Base-by-base conservation (phyloP, 129 eudicot species). In the Lactuca saligna region DNA sequence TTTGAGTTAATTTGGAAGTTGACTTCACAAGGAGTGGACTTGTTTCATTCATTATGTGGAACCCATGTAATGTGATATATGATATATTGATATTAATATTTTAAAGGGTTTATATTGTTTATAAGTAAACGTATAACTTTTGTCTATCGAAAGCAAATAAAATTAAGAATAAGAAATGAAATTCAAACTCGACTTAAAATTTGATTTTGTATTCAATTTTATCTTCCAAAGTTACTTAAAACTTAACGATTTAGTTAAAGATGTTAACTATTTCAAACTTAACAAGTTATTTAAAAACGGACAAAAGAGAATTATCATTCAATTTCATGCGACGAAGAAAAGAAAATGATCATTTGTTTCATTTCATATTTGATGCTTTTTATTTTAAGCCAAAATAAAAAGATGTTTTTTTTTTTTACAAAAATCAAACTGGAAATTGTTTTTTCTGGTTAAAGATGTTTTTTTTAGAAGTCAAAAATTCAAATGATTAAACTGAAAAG, bases 11-110 rank as follows among this genome's bases (percentile, higher is more conserved):
- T 25, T 53, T 3, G 4, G 7, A 55, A 15, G 58, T 65, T 66
- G 66, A 50, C 39, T 55, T 69, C 56, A 56, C 37, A 35, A 35
- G 20, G 54, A 46, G 17, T 67, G 11, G 20, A 54, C 57, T 57
- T 70, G 75, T 57, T 12, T 56, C 17, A 29, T 57, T 57, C 65
- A 25, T 29, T 25, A 3, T 42, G 56, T 25, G 33, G 65, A 7
- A n/a, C 54, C 17, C 54, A 17, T 29, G 51, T 38, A 16, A 68
- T 37, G 48, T 6, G 17, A 13, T 69, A 13, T 69, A 39, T 55
- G 14, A 0, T 25, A 25, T 1, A 25, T 25, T 25, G 29, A 34
- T 4, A 6, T 14, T 8, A 51, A 67, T 51, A 46, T 46, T 1
- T 46, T 41, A 12, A 42, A 17, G 35, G 8, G 12, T 64, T 17